phyloP scores from a whole-genome alignment of 106 monocot genomes.

The Gastrodia elata region DNA sequence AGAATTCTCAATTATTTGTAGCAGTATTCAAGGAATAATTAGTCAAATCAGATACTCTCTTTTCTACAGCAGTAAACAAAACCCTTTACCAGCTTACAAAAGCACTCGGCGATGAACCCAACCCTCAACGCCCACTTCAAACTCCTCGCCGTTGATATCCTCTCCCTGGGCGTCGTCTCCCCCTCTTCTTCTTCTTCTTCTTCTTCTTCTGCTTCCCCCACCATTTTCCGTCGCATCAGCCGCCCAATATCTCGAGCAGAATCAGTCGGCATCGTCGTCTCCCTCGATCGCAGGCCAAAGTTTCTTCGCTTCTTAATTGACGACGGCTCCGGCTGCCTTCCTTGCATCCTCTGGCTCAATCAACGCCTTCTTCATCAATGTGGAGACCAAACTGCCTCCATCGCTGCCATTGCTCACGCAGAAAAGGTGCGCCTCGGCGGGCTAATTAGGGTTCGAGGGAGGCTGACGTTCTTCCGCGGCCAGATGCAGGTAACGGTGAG shows the following conservation, averaged over 20 bases:
- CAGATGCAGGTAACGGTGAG: conserved; percentile 53
- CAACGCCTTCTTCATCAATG: conserved; percentile 8
- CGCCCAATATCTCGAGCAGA: conserved; percentile 37
- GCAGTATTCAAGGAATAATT: no score
- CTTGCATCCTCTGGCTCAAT: conserved; percentile 90
- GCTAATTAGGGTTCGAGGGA: conserved; percentile 58
- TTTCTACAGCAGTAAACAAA: no score
- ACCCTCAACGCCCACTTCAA: conserved; percentile 27
- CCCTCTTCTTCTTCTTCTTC: conserved; percentile 25
- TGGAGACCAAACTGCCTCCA: background rate
- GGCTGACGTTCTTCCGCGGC: conserved; percentile 40
- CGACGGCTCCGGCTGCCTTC: conserved; percentile 75
- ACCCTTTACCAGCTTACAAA: no score
- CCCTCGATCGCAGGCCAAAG: conserved; percentile 28
- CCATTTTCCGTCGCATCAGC: conserved; percentile 7
- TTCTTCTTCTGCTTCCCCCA: background rate
- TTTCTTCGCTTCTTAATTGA: conserved; percentile 63
- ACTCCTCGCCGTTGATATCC: conserved; percentile 49
- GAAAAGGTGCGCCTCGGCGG: conserved; percentile 41
- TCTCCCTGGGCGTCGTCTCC: conserved; percentile 20
- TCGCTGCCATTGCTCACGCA: conserved; percentile 25
- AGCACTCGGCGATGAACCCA: no score
- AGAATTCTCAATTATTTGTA: no score
- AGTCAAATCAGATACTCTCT: no score
- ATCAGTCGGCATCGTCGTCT: conserved; percentile 46